Conservation (phyloP, 805 yeast species). For the Schwanniomyces pseudopolymorphus region DNA sequence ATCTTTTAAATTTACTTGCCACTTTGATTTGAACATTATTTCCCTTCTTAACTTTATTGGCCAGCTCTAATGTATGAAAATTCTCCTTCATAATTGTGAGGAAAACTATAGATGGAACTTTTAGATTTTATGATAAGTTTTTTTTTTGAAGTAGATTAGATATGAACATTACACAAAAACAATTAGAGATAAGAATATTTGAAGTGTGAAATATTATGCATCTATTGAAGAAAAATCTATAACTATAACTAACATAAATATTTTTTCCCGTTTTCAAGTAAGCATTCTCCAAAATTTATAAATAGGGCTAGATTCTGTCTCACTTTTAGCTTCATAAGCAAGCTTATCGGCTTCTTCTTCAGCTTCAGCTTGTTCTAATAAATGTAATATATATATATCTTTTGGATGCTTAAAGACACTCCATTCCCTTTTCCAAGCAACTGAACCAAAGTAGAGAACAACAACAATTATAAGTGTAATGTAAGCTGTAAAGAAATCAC, state of each 20-base stretch:
- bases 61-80: neutral
- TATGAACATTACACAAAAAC: neutral
- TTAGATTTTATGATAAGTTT: too few species aligned
- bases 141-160: neutral
- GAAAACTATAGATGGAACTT: too few species aligned
- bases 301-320: neutral
- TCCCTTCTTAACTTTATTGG: too few species aligned
- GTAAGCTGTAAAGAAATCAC: slow-evolving; percentile 71
- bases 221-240: too few species aligned
- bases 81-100: neutral
- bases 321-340: neutral
- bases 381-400: slow-evolving; percentile 2
- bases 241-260: too few species aligned
- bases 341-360: neutral
- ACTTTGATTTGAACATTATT: neutral
- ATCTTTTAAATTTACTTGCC: neutral
- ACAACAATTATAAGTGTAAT: slow-evolving; percentile 60
- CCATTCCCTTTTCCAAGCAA: slow-evolving; percentile 32
- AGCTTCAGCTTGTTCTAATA: slow-evolving; percentile 4
- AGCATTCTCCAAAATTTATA: neutral
- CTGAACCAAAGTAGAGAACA: slow-evolving; percentile 57
- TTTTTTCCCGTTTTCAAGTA: neutral
- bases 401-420: slow-evolving; percentile 3
- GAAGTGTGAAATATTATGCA: too few species aligned
- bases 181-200: too few species aligned